These are phyloP conservation scores for Pyricularia grisea DNA, from an alignment of 2,329 filamentous ascomycete genomes.

Conservation along the genomic window DNA sequence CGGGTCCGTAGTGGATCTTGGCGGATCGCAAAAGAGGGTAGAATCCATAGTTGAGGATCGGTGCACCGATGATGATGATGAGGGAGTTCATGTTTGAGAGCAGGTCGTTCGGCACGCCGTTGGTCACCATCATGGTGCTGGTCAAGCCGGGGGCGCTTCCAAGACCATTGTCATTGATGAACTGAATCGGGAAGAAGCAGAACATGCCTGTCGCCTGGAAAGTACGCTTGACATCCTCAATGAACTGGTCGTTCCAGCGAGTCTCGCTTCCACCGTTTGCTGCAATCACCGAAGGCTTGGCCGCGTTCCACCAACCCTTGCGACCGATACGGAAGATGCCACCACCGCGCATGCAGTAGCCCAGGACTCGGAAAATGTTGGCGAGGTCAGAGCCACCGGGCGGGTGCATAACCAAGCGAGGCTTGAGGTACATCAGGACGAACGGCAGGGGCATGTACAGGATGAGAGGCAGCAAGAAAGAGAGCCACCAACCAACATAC, in stretches of 20 bases:
- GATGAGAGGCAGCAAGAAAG: constrained; percentile 38
- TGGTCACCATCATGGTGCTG: constrained; percentile 36
- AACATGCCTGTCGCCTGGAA: constrained; percentile 31
- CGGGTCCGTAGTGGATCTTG: constrained; percentile 46
- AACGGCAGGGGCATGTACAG: constrained; percentile 32
- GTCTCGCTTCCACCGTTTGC: constrained; percentile 25
- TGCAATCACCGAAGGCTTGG: constrained; percentile 22
- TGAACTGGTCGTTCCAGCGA: constrained; percentile 11
- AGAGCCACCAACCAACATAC: constrained; percentile 67
- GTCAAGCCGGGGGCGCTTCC: constrained; percentile 37
- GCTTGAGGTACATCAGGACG: constrained; percentile 31
- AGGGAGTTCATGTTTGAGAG: constrained; percentile 50
- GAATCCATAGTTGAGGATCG: constrained; percentile 40
- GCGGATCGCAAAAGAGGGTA: constrained; percentile 45
- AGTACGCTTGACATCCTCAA: constrained; percentile 52
- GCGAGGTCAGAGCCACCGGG: constrained; percentile 34
- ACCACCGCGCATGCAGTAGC: constrained; percentile 28
- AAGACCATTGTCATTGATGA: constrained; percentile 38
- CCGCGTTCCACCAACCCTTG: constrained; percentile 14
- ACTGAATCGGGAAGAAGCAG: constrained; percentile 39
- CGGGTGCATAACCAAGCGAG: constrained; percentile 30
- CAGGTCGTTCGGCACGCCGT: constrained; percentile 51
- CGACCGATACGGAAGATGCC: constrained; percentile 28
- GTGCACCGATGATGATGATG: constrained; percentile 47
- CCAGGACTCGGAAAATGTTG: constrained; percentile 31